phyloP scores from a whole-genome alignment of 2,329 filamentous ascomycete genomes.

The Xylariales sp. region DNA sequence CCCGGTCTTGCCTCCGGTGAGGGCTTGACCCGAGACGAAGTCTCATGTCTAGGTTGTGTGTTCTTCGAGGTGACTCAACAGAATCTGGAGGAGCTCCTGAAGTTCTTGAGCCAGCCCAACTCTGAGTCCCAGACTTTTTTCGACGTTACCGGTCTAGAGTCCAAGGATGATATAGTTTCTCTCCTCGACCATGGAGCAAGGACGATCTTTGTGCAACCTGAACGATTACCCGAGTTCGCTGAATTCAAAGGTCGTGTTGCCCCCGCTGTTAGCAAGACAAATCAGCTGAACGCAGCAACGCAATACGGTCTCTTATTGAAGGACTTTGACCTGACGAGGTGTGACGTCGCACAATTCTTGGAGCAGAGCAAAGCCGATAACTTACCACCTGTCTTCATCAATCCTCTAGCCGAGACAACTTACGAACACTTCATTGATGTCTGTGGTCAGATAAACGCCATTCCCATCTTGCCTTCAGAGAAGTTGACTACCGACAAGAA shows the following conservation, averaged over 20 bases:
- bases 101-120: conserved; percentile 45
- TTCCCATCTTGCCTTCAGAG: conserved; percentile 71
- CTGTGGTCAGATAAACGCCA: conserved; percentile 48
- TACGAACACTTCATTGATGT: conserved; percentile 42
- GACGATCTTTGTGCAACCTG: conserved; percentile 74
- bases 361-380: conserved; percentile 39
- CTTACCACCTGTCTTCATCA: conserved; percentile 45
- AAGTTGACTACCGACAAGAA: conserved; percentile 64
- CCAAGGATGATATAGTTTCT: conserved; percentile 68
- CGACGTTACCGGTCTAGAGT: conserved; percentile 66
- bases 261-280: conserved; percentile 43
- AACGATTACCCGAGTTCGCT: conserved; percentile 57
- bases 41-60: conserved; percentile 54
- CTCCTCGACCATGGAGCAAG: conserved; percentile 81
- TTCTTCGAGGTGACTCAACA: conserved; percentile 48
- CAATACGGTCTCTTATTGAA: conserved; percentile 49
- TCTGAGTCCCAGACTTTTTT: conserved; percentile 62
- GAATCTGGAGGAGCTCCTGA: conserved; percentile 36
- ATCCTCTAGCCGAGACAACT: conserved; percentile 40
- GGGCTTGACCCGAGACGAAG: conserved; percentile 52
- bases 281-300: conserved; percentile 38
- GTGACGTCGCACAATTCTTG: conserved; percentile 38
- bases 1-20: conserved; percentile 43
- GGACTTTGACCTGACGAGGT: conserved; percentile 41
- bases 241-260: conserved; percentile 54